Evolutionary conservation across 495 filamentous ascomycete species (phyloP), one percentile per base, ranked within the genome.

Genomic region (Geoglossum glabrum): DNA sequence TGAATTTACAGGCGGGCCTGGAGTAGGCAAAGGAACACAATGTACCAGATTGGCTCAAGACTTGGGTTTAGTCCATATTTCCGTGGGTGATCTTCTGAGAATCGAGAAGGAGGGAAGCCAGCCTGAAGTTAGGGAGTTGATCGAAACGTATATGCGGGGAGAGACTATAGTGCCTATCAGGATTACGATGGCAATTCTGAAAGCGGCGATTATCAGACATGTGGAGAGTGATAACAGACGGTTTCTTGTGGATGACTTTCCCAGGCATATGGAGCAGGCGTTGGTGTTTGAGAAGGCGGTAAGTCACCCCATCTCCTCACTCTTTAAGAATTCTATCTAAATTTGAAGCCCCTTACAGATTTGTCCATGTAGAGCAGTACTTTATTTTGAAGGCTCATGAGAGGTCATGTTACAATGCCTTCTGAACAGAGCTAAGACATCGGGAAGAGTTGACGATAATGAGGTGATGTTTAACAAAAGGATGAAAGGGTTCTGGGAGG

Each of bases 21-120:
- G 70, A 5, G 63, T 66, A 1, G 71, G 70, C 28, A 73, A 73
- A 59, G 67, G 70, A 17, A 72, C 71, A 0, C 63, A 70, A 31
- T 71, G 69, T 57, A 62, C 60, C 49, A 54, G 57, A 49, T 23
- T 61, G 7, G 58, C 54, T 5, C 19, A 33, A 36, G 59, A 60
- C 3, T 50, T 62, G 1, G 38, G 55, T 17, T 11, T 54, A 15
- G 28, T 34, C 10, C 61, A 62, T 19, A 28, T 73, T 31, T 74
- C 71, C 0, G 61, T 71, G 1, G 72, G 71, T 0, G 72, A 73
- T 46, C 59, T 72, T 33, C 59, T 74, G 2, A 65, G 71, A 38
- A 17, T 17, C 17, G 56, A 60, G 21, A 56, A 64, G 3, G 55
- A 25, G 38, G 23, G 52, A 52, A n/a, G 3, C 1, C 4, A 34